Conservation (phyloP, 805 yeast genomes). For the Saturnispora quitensis region DNA sequence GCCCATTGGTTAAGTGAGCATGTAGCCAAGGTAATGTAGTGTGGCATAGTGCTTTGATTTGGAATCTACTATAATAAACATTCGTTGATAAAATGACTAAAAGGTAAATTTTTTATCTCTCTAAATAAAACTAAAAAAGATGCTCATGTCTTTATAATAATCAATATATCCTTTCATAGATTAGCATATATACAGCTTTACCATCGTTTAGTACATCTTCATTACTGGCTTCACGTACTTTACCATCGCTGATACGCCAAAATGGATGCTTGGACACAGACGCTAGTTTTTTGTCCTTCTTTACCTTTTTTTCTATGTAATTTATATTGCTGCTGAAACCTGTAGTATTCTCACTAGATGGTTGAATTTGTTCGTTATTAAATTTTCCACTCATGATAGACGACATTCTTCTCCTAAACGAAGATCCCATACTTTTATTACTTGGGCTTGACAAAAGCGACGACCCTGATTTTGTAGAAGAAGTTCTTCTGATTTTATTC, state of each 20-base stretch:
- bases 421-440: not conserved
- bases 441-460: not conserved
- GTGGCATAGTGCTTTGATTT: slow-evolving; percentile 50
- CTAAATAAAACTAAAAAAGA: not conserved
- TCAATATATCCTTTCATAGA: slow-evolving; percentile 43
- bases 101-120: not conserved
- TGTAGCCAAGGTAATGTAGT: slow-evolving; percentile 80
- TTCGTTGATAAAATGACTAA: not conserved
- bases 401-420: not conserved
- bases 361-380: not conserved
- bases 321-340: not conserved
- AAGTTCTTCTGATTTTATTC: not conserved
- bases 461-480: not conserved
- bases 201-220: slow-evolving; percentile 57
- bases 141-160: not conserved
- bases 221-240: slow-evolving; percentile 50
- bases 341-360: not conserved
- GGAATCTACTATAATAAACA: not conserved
- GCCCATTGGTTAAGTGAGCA: slow-evolving; percentile 99
- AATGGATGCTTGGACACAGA: slow-evolving; percentile 51
- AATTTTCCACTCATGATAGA: not conserved
- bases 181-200: slow-evolving; percentile 75
- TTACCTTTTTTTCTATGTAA: not conserved
- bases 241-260: slow-evolving; percentile 82
- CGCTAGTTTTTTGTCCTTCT: slow-evolving; percentile 40